Evolutionary conservation across 2,329 filamentous ascomycete species (phyloP).

Genomic region (Fusarium clavum): DNA sequence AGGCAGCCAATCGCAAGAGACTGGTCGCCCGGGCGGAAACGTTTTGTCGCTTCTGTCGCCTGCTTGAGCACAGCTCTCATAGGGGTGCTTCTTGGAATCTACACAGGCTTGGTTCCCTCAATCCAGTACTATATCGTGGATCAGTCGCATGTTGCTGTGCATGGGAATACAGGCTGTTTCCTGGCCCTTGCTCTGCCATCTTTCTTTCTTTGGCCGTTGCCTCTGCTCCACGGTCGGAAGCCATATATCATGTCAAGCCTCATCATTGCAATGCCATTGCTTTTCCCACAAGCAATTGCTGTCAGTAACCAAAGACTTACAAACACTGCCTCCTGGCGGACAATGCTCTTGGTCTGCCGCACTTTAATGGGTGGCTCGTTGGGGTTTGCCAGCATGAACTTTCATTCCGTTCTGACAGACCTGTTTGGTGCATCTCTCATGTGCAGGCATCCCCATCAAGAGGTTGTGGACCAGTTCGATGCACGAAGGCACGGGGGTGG

Average conservation of each 20-base stretch:
- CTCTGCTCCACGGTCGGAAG: constrained; percentile 80
- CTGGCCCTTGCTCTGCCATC: constrained; percentile 77
- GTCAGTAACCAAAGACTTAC: constrained; percentile 69
- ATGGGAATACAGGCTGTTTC: constrained; percentile 81
- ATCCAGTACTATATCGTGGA: constrained; percentile 83
- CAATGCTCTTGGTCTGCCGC: constrained; percentile 71
- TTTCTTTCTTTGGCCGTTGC: constrained; percentile 78
- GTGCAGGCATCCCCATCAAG: constrained; percentile 78
- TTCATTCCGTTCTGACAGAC: constrained; percentile 76
- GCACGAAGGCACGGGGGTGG: constrained; percentile 80
- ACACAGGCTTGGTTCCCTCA: constrained; percentile 80
- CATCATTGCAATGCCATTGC: constrained; percentile 75
- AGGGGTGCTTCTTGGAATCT: constrained; percentile 78
- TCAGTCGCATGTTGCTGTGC: constrained; percentile 72
- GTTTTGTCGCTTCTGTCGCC: constrained; percentile 74
- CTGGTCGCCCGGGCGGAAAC: constrained; percentile 75
- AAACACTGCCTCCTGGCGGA: constrained; percentile 65
- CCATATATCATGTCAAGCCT: constrained; percentile 79
- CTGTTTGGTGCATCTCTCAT: constrained; percentile 82
- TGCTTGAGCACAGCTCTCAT: constrained; percentile 79
- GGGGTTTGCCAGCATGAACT: constrained; percentile 83
- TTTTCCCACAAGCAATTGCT: constrained; percentile 80
- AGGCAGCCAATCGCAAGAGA: constrained; percentile 77
- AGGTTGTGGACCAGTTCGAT: constrained; percentile 74
- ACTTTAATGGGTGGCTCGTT: constrained; percentile 75